These are phyloP conservation scores for Echria macrotheca DNA, from an alignment of 495 filamentous ascomycete species.

Conservation along the genomic window DNA sequence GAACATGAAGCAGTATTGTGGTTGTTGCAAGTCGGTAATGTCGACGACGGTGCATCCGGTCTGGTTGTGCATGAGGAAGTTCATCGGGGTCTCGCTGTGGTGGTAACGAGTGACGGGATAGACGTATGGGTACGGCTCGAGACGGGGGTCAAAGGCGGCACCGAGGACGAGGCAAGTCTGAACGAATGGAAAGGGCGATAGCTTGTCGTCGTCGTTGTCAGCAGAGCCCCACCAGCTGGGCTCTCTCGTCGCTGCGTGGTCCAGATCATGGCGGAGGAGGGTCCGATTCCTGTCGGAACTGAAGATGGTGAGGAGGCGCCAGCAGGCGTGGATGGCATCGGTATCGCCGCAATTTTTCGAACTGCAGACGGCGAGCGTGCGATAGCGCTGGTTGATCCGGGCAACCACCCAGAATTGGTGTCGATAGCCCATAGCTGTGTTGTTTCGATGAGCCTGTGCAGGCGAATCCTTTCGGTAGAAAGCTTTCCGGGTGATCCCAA, in stretches of 20 bases:
- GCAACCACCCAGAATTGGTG: background rate
- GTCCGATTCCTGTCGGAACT: background rate
- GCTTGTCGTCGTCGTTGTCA: background rate
- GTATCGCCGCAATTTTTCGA: background rate
- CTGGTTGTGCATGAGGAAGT: slow-evolving; percentile 25
- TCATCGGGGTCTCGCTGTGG: background rate
- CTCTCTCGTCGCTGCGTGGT: background rate
- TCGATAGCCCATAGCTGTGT: background rate
- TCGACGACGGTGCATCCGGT: slow-evolving; percentile 2
- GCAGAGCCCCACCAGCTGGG: background rate
- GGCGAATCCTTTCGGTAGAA: no score
- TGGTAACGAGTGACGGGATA: background rate
- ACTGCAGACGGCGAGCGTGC: background rate
- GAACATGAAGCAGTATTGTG: slow-evolving; percentile 7
- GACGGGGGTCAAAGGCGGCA: background rate
- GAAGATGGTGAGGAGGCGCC: background rate
- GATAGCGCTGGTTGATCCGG: background rate
- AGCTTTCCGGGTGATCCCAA: no score
- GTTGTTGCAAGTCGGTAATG: background rate
- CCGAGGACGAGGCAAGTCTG: background rate
- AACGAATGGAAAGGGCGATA: background rate
- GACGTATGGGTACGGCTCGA: background rate
- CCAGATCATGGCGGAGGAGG: background rate
- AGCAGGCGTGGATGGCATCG: background rate
- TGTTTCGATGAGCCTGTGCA: no score